Base-by-base conservation (phyloP, 495 filamentous ascomycete species). In the Penicillium paxilli region DNA sequence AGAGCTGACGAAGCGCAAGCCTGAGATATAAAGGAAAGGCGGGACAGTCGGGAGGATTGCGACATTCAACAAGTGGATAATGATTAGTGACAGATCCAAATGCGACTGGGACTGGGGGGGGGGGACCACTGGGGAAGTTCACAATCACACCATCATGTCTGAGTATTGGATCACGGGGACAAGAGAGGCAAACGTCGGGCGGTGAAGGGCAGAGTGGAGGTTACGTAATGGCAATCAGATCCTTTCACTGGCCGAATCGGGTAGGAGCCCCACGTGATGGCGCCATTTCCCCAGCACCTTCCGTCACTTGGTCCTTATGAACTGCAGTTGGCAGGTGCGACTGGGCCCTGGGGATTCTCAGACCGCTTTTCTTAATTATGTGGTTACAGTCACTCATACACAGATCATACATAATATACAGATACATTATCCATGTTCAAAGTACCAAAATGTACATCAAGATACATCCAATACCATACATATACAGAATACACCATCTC, bases 181-280 rank as follows among this genome's bases (percentile, higher is more conserved):
- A 16, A 11, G 8, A 20, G 45, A 20, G 14, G 35, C 12, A 2
- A 10, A 20, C 23, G 28, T 28, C 33, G 33, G 33, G 33, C 33
- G 38, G 40, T 42, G 40, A 49, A 49, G 49, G 30, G 23, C 16
- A 24, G 32, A 12, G 30, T 32, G 10, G 30, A 20, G 12, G 14
- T 23, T 26, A 47, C 24, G n/a, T 50, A 26, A 35, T 20, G 53
- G 25, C 47, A 30, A 50, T 49, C 44, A 32, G 33, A 54, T 44
- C 40, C 33, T 42, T 42, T 42, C 20, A 42, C 19, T 42, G 40
- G 40, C 20, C 19, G n/a, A 49, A 54, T 32, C 16, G 11, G 49
- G 11, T 22, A 35, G 50, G 40, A 41, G 54, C 45, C 35, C 58
- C 58, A 61, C 58, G 60, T 54, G 56, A 63, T 63, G 52, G 60